These are phyloP conservation scores for Xylaria sp. DNA, from an alignment of 2,329 filamentous ascomycete species.

Conservation along the genomic window DNA sequence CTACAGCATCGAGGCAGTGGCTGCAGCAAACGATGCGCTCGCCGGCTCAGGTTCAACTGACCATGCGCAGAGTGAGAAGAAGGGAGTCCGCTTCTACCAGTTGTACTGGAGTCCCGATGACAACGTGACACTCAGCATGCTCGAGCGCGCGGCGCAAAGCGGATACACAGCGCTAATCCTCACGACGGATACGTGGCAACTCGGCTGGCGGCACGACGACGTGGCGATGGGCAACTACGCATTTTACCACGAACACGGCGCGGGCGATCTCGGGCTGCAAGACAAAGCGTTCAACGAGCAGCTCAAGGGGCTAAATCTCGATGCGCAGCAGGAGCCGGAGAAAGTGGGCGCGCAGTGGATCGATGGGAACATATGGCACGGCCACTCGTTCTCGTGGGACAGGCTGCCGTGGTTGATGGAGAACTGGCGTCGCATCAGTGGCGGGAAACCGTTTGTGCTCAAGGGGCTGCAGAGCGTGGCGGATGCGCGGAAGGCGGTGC, in stretches of 20 bases:
- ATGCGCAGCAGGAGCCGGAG: constrained; percentile 57
- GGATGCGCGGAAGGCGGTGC: constrained; percentile 67
- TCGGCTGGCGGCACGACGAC: constrained; percentile 71
- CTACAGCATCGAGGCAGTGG: constrained; percentile 68
- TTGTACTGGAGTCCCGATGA: constrained; percentile 74
- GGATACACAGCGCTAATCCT: constrained; percentile 70
- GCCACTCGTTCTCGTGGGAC: constrained; percentile 70
- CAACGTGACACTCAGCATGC: constrained; percentile 65
- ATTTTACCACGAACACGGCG: constrained; percentile 70
- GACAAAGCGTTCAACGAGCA: constrained; percentile 70
- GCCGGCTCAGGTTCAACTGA: neutral
- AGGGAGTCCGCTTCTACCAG: constrained; percentile 67
- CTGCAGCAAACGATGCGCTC: constrained; percentile 60
- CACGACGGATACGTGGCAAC: constrained; percentile 72
- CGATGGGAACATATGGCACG: constrained; percentile 71
- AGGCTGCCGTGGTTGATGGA: constrained; percentile 70
- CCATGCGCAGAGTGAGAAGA: neutral
- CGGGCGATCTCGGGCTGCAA: constrained; percentile 64
- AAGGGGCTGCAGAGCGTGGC: constrained; percentile 72
- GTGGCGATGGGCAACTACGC: constrained; percentile 68
- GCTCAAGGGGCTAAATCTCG: constrained; percentile 63
- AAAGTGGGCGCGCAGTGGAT: constrained; percentile 71
- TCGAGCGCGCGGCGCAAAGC: constrained; percentile 63
- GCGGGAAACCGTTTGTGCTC: constrained; percentile 68
- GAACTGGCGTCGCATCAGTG: constrained; percentile 68